These are phyloP conservation scores for Russula sp. DNA, from an alignment of 768 basidiomycete species.

Conservation along the genomic window DNA sequence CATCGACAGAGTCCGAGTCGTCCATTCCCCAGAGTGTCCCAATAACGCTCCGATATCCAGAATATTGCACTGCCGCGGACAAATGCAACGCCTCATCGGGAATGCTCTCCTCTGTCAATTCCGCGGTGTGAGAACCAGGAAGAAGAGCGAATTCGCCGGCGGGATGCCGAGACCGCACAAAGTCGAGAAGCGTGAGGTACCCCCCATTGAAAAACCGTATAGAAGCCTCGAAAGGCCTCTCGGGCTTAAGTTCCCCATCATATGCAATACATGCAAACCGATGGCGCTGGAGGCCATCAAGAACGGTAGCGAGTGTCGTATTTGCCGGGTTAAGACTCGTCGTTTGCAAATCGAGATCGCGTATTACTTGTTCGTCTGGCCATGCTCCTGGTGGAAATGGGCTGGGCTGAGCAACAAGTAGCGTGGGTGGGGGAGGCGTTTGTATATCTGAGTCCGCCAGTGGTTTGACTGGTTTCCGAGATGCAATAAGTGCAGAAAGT, in stretches of 20 bases:
- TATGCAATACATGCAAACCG: not conserved
- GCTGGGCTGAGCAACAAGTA: not conserved
- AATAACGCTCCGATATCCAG: not conserved
- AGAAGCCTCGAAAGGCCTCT: not conserved
- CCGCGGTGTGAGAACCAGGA: constrained; percentile 17
- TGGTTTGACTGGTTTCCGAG: too few species aligned
- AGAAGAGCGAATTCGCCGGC: constrained; percentile 20
- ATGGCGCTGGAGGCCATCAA: not conserved
- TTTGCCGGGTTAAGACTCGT: not conserved
- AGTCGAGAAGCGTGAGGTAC: constrained; percentile 9
- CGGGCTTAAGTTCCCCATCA: not conserved
- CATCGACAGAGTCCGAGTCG: not conserved
- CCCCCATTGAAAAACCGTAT: not conserved
- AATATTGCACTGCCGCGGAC: constrained; percentile 12
- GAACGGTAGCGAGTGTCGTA: not conserved
- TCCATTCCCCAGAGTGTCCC: not conserved
- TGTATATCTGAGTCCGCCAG: too few species aligned
- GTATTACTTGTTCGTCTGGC: not conserved
- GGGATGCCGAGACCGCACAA: constrained; percentile 10
- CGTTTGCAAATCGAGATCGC: too few species aligned
- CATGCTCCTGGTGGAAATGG: not conserved
- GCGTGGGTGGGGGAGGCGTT: too few species aligned
- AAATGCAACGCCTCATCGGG: constrained; percentile 25
- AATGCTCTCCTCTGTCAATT: not conserved
- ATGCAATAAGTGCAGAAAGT: not conserved